A percentile compares a stretch with the other conserved stretches of the same genome.
Conservation (phyloP, 129 eudicot species). For the Lonicera japonica region DNA sequence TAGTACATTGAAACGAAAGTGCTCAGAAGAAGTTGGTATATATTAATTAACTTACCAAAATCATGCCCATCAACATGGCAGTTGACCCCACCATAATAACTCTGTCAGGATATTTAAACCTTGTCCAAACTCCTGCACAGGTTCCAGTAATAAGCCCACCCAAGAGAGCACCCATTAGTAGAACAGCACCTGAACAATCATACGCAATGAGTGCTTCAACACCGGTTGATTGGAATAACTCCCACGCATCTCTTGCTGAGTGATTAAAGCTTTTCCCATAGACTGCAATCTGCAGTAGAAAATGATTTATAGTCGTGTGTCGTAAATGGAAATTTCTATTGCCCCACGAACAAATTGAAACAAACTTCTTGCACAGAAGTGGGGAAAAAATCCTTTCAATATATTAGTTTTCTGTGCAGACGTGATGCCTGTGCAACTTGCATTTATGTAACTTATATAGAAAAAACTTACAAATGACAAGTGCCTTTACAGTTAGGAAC, state of each 20-base stretch:
- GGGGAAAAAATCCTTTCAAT: background rate
- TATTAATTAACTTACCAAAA: conserved; percentile 48
- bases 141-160: conserved; percentile 94
- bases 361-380: background rate
- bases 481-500: too few relatives aligned
- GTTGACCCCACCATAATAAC: conserved; percentile 84
- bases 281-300: conserved; percentile 66
- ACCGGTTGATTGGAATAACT: conserved; percentile 96
- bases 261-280: conserved; percentile 91
- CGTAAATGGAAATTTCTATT: background rate
- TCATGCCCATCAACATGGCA: conserved; percentile 91
- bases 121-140: conserved; percentile 66
- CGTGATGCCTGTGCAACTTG: too few relatives aligned
- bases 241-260: conserved; percentile 99
- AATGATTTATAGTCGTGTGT: background rate
- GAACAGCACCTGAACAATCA: conserved; percentile 94
- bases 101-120: conserved; percentile 56
- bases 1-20: too few relatives aligned
- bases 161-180: conserved; percentile 84
- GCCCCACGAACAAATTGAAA: background rate
- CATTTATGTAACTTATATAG: too few relatives aligned
- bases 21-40: background rate
- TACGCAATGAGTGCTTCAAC: conserved; percentile 94
- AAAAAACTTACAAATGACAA: too few relatives aligned
- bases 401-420: too few relatives aligned